A percentile compares a stretch with the other conserved stretches of the same genome.
Evolutionary conservation across 768 basidiomycete species (phyloP).

Genomic region (Aureoboletus auriporus): DNA sequence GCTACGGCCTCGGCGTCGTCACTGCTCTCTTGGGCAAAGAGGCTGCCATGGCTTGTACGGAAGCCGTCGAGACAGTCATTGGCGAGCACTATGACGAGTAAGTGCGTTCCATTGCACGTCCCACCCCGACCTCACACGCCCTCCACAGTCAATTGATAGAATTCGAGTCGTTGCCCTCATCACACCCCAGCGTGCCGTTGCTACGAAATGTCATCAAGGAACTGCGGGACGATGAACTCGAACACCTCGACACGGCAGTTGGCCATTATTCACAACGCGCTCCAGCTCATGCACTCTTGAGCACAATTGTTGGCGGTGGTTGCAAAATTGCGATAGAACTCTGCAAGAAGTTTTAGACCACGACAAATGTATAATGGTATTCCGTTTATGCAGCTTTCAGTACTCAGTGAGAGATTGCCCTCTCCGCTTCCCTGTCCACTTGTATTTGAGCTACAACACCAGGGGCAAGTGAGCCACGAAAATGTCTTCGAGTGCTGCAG

Average conservation of each 20-base stretch:
- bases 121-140: conserved; percentile 3
- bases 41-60: conserved; percentile 97
- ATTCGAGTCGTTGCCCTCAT: conserved; percentile 54
- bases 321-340: conserved; percentile 89
- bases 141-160: conserved; percentile 65
- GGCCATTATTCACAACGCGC: conserved; percentile 84
- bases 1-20: conserved; percentile 79
- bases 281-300: conserved; percentile 87
- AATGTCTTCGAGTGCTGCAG: conserved; percentile 26
- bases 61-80: conserved; percentile 96
- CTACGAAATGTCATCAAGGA: conserved; percentile 72
- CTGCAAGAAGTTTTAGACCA: conserved; percentile 69
- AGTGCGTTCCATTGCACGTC: conserved; percentile 52
- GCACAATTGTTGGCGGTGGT: conserved; percentile 77
- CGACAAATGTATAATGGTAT: conserved; percentile 1
- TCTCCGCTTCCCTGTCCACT: conserved; percentile 50
- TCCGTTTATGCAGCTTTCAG: conserved; percentile 8
- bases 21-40: conserved; percentile 89
- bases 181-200: conserved; percentile 76
- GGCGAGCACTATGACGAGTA: conserved; percentile 99
- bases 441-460: conserved; percentile 44
- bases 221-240: conserved; percentile 92
- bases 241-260: conserved; percentile 90
- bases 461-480: conserved; percentile 6
- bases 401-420: conserved; percentile 36